A percentile compares a stretch with the other conserved stretches of the same genome.
Conservation (phyloP, 805 yeast species). For the Wickerhamomyces canadensis region DNA sequence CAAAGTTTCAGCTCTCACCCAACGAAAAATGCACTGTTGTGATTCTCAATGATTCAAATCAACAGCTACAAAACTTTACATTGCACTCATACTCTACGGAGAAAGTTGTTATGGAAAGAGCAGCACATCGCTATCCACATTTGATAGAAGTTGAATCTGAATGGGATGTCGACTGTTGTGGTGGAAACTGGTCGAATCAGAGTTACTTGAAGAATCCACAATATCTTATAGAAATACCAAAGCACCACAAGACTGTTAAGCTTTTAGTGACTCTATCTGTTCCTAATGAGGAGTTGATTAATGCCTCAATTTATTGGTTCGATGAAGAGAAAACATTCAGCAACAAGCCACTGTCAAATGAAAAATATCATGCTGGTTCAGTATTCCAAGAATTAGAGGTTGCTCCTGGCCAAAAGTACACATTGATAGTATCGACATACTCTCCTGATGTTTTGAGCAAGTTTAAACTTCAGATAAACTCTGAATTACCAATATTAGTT, state of each 20-base stretch:
- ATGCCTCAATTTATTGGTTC: slow-evolving; percentile 40
- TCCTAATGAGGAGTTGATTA: slow-evolving; percentile 27
- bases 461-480: slow-evolving; percentile 30
- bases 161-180: slow-evolving; percentile 42
- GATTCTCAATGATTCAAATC: slow-evolving; percentile 8
- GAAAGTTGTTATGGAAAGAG: slow-evolving; percentile 23
- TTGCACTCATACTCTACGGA: slow-evolving; percentile 14
- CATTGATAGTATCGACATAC: slow-evolving; percentile 42
- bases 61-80: slow-evolving; percentile 14
- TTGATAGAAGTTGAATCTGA: slow-evolving; percentile 26
- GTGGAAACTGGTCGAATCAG: slow-evolving; percentile 49
- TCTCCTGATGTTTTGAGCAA: slow-evolving; percentile 25
- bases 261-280: slow-evolving; percentile 20
- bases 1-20: slow-evolving; percentile 28
- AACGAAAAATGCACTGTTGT: slow-evolving; percentile 26
- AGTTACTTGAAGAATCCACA: slow-evolving; percentile 54
- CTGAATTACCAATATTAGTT: slow-evolving; percentile 12
- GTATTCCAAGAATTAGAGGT: slow-evolving; percentile 20
- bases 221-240: slow-evolving; percentile 30
- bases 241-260: slow-evolving; percentile 15
- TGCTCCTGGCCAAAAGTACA: slow-evolving; percentile 33
- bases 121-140: slow-evolving; percentile 24
- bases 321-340: slow-evolving; percentile 24
- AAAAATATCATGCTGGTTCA: slow-evolving; percentile 28
- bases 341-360: slow-evolving; percentile 29